Evolutionary conservation across 768 basidiomycete species (phyloP), one percentile per base, ranked within the genome.

Genomic region (Calocybe indica): DNA sequence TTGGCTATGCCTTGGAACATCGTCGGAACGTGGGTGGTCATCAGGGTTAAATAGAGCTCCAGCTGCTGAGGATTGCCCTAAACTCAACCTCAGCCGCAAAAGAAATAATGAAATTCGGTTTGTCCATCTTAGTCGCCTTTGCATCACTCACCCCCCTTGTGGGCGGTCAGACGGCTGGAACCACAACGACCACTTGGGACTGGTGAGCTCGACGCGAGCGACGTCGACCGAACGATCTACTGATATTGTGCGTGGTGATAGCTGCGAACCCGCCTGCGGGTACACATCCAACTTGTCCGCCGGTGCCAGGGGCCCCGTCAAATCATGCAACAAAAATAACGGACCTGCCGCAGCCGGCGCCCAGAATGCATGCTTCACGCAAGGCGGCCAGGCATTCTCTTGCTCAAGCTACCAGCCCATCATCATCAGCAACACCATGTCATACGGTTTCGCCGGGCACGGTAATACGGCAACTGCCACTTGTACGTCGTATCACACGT

Each of bases 291-390:
- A 50, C 37, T 44, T 50, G 11, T 46, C 49, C 13, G 33, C 49
- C 1, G 49, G 49, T 31, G 49, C 49, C 5, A 37, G 49, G 6
- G 49, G 49, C 8, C 49, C 49, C 28, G 49, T 45, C 12, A 45
- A 38, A 8, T 45, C 43, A 22, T 50, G 49, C 37, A 50, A 46
- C 37, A 40, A 50, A 43, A 30, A 35, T 9, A 50, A 50, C 38
- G 49, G 44, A 9, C 37, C 49, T 39, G 49, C 49, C 10, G 49
- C 49, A 5, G 30, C 49, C 12, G 49, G 44, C 29, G 44, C 49
- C 9, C 49, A 50, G 35, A 50, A 50, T 31, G 49, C 49, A 6
- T 50, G 49, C 49, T 50, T 50, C 38, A 46, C 49, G 35, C 10
- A 22, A 7, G 49, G 49, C 37, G 49, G 49, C 6, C 43, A 50